Evolutionary conservation across 164 flowering plant species (phyloP).

Genomic region (Malania oleifera): DNA sequence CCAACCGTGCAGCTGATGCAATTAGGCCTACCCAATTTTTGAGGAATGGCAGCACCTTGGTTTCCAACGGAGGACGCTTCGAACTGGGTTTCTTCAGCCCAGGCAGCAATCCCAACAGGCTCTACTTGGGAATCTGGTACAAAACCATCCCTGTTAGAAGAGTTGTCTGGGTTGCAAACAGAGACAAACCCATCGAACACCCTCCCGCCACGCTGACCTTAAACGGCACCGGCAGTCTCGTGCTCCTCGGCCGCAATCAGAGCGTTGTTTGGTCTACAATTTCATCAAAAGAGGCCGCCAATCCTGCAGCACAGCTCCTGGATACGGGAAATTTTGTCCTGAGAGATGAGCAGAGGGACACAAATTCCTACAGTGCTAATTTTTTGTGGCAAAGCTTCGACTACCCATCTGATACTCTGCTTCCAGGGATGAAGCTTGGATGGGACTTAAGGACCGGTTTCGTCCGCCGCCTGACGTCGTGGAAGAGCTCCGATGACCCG

Average conservation of each 20-base stretch:
- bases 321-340: conserved; percentile 27
- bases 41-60: too few species aligned
- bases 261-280: conserved; percentile 17
- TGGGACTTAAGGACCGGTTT: conserved; percentile 1
- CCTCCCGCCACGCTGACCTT: conserved; percentile 8
- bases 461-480: conserved; percentile 10
- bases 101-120: too few species aligned
- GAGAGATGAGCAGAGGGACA: background rate
- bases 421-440: conserved; percentile 29
- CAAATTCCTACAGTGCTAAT: background rate
- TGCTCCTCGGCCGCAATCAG: conserved; percentile 5
- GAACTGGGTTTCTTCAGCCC: too few species aligned
- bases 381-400: conserved; percentile 24
- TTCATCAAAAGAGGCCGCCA: background rate
- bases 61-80: too few species aligned
- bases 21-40: too few species aligned
- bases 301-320: conserved; percentile 14
- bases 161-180: conserved; percentile 24
- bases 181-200: conserved; percentile 10
- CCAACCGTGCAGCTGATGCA: too few species aligned
- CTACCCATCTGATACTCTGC: conserved; percentile 17
- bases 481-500: conserved; percentile 21
- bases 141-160: background rate
- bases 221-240: conserved; percentile 8
- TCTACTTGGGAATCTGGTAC: conserved; percentile 20